Evolutionary conservation across 2,329 filamentous ascomycete species (phyloP).

Genomic region (Fusarium compactum): DNA sequence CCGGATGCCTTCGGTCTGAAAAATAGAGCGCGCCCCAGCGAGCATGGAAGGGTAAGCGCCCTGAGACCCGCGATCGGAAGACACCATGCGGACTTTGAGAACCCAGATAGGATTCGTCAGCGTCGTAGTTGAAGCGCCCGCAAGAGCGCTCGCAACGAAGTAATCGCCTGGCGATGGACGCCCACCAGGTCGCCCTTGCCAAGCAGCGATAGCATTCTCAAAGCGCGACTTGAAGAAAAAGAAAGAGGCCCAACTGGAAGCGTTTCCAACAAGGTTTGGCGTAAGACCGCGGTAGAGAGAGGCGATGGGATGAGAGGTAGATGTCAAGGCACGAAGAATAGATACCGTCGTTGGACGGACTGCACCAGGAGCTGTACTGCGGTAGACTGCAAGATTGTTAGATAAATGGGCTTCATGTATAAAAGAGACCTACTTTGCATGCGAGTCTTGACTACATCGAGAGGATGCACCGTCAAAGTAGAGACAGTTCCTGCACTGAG

Average conservation of each 20-base stretch:
- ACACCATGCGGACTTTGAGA: slow-evolving; percentile 96
- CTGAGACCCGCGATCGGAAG: slow-evolving; percentile 77
- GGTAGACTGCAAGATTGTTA: slow-evolving; percentile 59
- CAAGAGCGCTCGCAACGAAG: slow-evolving; percentile 79
- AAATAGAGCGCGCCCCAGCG: slow-evolving; percentile 76
- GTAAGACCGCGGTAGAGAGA: slow-evolving; percentile 91
- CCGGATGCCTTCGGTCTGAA: slow-evolving; percentile 75
- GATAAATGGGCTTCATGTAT: background rate
- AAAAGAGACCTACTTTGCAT: slow-evolving; percentile 77
- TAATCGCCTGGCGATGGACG: slow-evolving; percentile 73
- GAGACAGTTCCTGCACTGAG: slow-evolving; percentile 89
- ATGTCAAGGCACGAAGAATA: slow-evolving; percentile 63
- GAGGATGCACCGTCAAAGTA: slow-evolving; percentile 88
- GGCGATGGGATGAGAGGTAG: slow-evolving; percentile 67
- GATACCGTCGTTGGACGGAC: slow-evolving; percentile 62
- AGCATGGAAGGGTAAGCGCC: slow-evolving; percentile 86
- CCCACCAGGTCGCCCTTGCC: slow-evolving; percentile 19
- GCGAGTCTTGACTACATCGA: slow-evolving; percentile 96
- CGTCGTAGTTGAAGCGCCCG: slow-evolving; percentile 80
- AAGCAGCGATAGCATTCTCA: slow-evolving; percentile 60
- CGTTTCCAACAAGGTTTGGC: slow-evolving; percentile 92
- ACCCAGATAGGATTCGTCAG: slow-evolving; percentile 98
- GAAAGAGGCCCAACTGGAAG: slow-evolving; percentile 89
- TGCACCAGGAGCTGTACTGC: slow-evolving; percentile 55
- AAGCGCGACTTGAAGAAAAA: slow-evolving; percentile 79